phyloP scores from a whole-genome alignment of 768 basidiomycete species.

The Suillus discolor region DNA sequence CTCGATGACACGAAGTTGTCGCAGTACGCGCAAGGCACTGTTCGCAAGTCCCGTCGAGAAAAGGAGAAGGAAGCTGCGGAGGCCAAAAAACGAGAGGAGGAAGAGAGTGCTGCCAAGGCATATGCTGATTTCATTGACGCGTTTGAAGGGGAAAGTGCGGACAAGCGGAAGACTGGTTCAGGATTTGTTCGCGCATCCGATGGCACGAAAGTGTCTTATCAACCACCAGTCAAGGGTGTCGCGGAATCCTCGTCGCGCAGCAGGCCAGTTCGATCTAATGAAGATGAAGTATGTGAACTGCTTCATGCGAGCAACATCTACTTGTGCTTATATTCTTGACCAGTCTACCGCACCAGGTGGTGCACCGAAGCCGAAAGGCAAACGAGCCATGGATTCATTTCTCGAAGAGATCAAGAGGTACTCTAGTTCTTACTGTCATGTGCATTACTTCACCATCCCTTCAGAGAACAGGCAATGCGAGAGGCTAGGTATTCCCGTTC shows the following conservation, averaged over 20 bases:
- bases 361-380: conserved; percentile 82
- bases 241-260: conserved; percentile 33
- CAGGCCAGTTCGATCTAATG: conserved; percentile 32
- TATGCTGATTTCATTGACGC: conserved; percentile 85
- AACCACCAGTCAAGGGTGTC: conserved; percentile 39
- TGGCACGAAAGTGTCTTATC: conserved; percentile 36
- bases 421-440: conserved; percentile 15
- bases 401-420: conserved; percentile 95
- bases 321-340: conserved; percentile 6
- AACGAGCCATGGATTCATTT: conserved; percentile 94
- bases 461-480: conserved; percentile 88
- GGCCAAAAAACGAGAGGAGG: conserved; percentile 84
- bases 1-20: conserved; percentile 85
- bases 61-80: conserved; percentile 93
- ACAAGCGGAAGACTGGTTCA: conserved; percentile 48
- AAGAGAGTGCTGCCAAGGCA: conserved; percentile 74
- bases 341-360: conserved; percentile 60
- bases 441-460: neutral
- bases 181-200: conserved; percentile 68
- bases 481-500: conserved; percentile 82
- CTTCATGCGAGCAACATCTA: neutral
- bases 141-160: conserved; percentile 72
- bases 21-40: conserved; percentile 83
- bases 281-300: conserved; percentile 34
- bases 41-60: conserved; percentile 88